Evolutionary conservation across 768 basidiomycete species (phyloP).

Genomic region (Leccinum incarnatum): DNA sequence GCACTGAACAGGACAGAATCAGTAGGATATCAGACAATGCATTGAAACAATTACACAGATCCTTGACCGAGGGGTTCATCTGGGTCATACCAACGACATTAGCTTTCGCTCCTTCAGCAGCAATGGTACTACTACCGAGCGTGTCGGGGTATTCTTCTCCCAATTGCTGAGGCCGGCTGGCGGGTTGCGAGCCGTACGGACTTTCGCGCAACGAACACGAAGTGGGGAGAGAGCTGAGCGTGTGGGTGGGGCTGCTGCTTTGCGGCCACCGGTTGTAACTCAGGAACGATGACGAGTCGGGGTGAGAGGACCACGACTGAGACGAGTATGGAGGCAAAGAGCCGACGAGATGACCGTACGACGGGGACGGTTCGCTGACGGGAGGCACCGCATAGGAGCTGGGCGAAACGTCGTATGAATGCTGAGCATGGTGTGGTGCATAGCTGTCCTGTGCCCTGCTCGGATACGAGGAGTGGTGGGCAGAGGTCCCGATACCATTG

Average conservation of each 20-base stretch:
- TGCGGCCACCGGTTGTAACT: conserved; percentile 32
- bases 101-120: conserved; percentile 96
- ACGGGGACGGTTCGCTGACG: conserved; percentile 26
- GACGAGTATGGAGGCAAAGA: conserved; percentile 30
- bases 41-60: conserved; percentile 72
- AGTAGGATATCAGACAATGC: not conserved
- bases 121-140: conserved; percentile 91
- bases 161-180: conserved; percentile 70
- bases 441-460: conserved; percentile 28
- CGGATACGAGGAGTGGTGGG: conserved; percentile 26
- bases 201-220: conserved; percentile 31
- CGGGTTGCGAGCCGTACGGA: conserved; percentile 24
- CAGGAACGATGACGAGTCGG: conserved; percentile 30
- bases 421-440: conserved; percentile 22
- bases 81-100: conserved; percentile 99
- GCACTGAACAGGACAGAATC: conserved; percentile 53
- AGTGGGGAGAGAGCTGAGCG: conserved; percentile 22
- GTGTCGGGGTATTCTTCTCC: conserved; percentile 99
- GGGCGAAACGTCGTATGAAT: conserved; percentile 29
- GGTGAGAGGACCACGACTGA: conserved; percentile 25
- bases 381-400: conserved; percentile 32
- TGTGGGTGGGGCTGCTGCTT: conserved; percentile 27
- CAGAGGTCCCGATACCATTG: conserved; percentile 14
- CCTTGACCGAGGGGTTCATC: conserved; percentile 99
- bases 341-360: conserved; percentile 26